These are phyloP conservation scores for Infundibulicybe gibba DNA, from an alignment of 768 basidiomycete species.

Conservation along the genomic window DNA sequence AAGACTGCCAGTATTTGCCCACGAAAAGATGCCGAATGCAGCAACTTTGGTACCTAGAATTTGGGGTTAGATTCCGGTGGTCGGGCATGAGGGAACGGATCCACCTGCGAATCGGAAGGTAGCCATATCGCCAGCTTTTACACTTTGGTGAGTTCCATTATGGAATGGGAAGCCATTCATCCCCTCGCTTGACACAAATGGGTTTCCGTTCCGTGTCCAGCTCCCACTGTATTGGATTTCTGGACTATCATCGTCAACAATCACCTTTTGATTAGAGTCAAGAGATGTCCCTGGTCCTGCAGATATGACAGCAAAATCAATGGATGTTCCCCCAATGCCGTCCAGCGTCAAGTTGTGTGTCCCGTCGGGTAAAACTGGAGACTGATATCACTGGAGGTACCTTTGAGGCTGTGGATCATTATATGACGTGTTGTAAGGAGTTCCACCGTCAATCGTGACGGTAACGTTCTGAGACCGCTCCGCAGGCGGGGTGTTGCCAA, in stretches of 20 bases:
- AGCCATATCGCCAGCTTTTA: not conserved
- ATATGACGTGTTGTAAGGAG: constrained; percentile 7
- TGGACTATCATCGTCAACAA: constrained; percentile 18
- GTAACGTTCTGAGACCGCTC: constrained; percentile 6
- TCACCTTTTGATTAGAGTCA: constrained; percentile 8
- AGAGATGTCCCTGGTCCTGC: constrained; percentile 17
- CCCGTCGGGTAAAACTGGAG: constrained; percentile 13
- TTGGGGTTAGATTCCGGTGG: too few relatives aligned
- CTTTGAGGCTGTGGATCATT: constrained; percentile 9
- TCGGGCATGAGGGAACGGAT: too few relatives aligned
- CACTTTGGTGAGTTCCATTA: constrained; percentile 1
- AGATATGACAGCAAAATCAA: constrained; percentile 17
- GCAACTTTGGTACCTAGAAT: constrained; percentile 10
- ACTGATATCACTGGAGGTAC: constrained; percentile 19
- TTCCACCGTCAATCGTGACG: constrained; percentile 16
- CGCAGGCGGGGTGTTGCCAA: constrained; percentile 8
- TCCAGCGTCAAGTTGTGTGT: constrained; percentile 14
- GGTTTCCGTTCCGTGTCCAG: constrained; percentile 10
- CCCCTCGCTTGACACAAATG: constrained; percentile 7
- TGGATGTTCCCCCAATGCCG: constrained; percentile 13
- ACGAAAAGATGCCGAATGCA: constrained; percentile 13
- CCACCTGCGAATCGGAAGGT: constrained; percentile 1
- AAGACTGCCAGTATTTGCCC: constrained; percentile 6
- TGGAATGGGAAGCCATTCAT: constrained; percentile 1
- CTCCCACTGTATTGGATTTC: constrained; percentile 12